Evolutionary conservation across 768 basidiomycete genomes (phyloP), one percentile per base, ranked within the genome.

Genomic region (Suillus weaverae): DNA sequence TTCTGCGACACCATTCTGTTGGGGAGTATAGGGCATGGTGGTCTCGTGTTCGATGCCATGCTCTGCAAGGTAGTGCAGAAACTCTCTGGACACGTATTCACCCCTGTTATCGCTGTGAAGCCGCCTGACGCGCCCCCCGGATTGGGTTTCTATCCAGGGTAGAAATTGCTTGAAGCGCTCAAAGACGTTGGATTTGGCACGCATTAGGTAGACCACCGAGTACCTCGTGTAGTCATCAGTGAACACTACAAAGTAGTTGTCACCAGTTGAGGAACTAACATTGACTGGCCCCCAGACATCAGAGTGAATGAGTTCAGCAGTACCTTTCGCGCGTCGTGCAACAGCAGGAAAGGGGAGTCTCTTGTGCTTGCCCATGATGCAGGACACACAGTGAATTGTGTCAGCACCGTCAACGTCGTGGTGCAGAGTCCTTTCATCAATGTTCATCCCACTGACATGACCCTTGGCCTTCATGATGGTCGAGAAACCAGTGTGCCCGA

Each of bases 321-420:
- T 1, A 3, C 26, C 4, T 1, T 30, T 0, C 0, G 50, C 50
- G 7, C 50, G 26, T 1, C 14, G 14, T 7, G 50, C 26, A 16
- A 5, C 30, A n/a, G 73, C 68, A 33, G 79, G 80, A 60, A 78
- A 77, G 5, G 74, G 65, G 5, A 59, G 59, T 8, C 72, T 69
- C 20, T 75, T 72, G 10, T 71, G 67, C 62, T 82, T 81, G 1
- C 76, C 77, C 50, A 73, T 64, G 53, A 80, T 70, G 67, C 80
- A 82, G 10, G 71, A 70, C 48, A 74, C 68, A 44, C 79, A 81
- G 50, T 51, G 50, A 7, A 51, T 51, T 2, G 14, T 16, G 14
- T 51, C 50, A 1, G 48, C 26, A 16, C 14, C 26, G 6, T 50
- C 48, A 38, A 2, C 13, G 5, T 1, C 9, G 9, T 38, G 2